Percentiles rank a stretch among this genome's conserved stretches.
Conservation (phyloP, 1,284 basidiomycete genomes). For the Peniophora sp. region DNA sequence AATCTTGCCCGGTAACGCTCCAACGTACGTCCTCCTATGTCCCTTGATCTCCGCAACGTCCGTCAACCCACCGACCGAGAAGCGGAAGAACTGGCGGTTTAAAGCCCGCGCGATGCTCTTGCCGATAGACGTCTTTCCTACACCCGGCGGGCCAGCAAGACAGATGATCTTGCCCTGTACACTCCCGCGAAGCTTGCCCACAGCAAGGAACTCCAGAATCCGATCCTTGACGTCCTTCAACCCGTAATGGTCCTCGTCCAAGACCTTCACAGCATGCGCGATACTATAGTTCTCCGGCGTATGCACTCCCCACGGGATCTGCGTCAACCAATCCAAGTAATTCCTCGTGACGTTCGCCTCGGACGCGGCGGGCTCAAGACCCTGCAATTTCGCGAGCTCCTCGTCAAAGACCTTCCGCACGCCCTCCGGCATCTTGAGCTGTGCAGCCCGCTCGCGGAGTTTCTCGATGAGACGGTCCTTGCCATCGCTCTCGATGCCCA, state of each 20-base stretch:
- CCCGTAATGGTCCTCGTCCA: slow-evolving; percentile 97
- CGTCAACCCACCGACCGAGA: slow-evolving; percentile 94
- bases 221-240: slow-evolving; percentile 94
- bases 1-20: slow-evolving; percentile 94
- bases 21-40: slow-evolving; percentile 94
- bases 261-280: slow-evolving; percentile 73
- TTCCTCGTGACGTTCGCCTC: slow-evolving; percentile 97
- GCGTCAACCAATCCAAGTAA: slow-evolving; percentile 94
- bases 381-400: slow-evolving; percentile 88
- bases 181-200: slow-evolving; percentile 92
- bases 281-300: slow-evolving; percentile 94
- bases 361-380: slow-evolving; percentile 87
- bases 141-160: slow-evolving; percentile 93
- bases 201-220: slow-evolving; percentile 96
- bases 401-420: slow-evolving; percentile 96
- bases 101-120: slow-evolving; percentile 91
- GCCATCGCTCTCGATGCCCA: slow-evolving; percentile 95
- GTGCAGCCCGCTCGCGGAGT: slow-evolving; percentile 85
- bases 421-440: slow-evolving; percentile 87
- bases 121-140: slow-evolving; percentile 92
- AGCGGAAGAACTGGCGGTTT: slow-evolving; percentile 87
- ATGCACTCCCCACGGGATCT: slow-evolving; percentile 96
- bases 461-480: slow-evolving; percentile 98
- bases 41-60: slow-evolving; percentile 99
- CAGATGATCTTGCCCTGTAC: slow-evolving; percentile 99